Conservation (phyloP, 495 filamentous ascomycete species). For the Penicillium roqueforti region DNA sequence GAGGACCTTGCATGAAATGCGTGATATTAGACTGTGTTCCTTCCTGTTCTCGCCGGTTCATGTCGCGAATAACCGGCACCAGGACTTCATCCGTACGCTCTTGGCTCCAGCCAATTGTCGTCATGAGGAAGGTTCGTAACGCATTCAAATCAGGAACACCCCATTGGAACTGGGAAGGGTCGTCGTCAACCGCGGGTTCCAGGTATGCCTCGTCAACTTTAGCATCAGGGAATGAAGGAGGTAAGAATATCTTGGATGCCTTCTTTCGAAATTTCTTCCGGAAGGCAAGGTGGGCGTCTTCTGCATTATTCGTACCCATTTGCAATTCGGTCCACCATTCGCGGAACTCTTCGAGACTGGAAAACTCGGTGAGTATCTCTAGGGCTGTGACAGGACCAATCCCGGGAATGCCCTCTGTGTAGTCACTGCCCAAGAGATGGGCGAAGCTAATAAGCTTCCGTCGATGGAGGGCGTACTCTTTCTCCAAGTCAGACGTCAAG, state of each 20-base stretch:
- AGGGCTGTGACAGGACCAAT: slow-evolving; percentile 91
- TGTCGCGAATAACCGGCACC: slow-evolving; percentile 88
- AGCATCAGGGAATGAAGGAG: slow-evolving; percentile 68
- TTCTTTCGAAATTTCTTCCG: slow-evolving; percentile 80
- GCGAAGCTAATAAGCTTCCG: slow-evolving; percentile 81
- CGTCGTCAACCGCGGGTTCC: slow-evolving; percentile 75
- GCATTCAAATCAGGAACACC: slow-evolving; percentile 90
- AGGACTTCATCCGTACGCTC: slow-evolving; percentile 92
- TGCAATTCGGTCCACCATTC: slow-evolving; percentile 87
- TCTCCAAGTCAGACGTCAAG: slow-evolving; percentile 77
- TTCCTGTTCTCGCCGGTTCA: slow-evolving; percentile 81
- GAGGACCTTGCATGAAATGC: slow-evolving; percentile 67
- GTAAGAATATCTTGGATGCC: slow-evolving; percentile 78
- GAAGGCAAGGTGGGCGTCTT: slow-evolving; percentile 53
- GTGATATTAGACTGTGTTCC: slow-evolving; percentile 97
- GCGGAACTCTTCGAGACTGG: slow-evolving; percentile 60
- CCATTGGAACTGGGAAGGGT: slow-evolving; percentile 82
- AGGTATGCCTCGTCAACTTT: slow-evolving; percentile 79
- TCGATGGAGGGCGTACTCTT: slow-evolving; percentile 80
- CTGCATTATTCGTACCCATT: slow-evolving; percentile 37
- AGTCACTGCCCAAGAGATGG: slow-evolving; percentile 87
- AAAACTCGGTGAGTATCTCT: slow-evolving; percentile 90
- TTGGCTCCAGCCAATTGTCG: slow-evolving; percentile 86
- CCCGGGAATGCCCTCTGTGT: slow-evolving; percentile 85
- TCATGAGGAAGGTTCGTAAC: slow-evolving; percentile 80